phyloP scores from a whole-genome alignment of 495 filamentous ascomycete species.

The Aspergillus saccharolyticus region DNA sequence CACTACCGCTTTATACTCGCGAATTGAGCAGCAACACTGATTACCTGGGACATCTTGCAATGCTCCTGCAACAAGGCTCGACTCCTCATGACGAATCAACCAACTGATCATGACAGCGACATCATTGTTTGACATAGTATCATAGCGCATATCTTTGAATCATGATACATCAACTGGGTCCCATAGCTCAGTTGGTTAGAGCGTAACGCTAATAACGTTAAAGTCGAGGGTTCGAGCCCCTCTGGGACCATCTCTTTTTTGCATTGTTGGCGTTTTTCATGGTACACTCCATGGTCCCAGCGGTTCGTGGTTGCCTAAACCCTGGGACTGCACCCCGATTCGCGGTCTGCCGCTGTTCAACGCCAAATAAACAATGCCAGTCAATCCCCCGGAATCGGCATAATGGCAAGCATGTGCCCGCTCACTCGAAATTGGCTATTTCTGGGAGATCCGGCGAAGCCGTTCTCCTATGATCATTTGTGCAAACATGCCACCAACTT shows the following conservation, averaged over 20 bases:
- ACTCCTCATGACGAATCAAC: neutral
- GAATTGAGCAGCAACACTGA: too few species aligned
- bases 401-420: too few species aligned
- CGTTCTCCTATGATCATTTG: too few species aligned
- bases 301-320: neutral
- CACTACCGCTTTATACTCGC: too few species aligned
- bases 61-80: neutral
- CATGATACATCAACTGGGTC: neutral
- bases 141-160: neutral
- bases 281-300: neutral
- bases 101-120: neutral
- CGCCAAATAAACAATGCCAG: neutral
- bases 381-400: neutral
- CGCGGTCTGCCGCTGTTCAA: neutral
- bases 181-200: slow-evolving; percentile 8
- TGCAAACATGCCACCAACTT: too few species aligned
- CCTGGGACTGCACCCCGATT: neutral
- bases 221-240: slow-evolving; percentile 7
- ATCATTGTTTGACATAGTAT: neutral
- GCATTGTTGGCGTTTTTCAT: neutral
- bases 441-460: neutral
- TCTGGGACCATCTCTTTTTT: slow-evolving; percentile 4
- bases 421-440: too few species aligned
- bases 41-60: too few species aligned
- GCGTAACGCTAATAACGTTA: slow-evolving; percentile 8